These are phyloP conservation scores for Eucalyptus fibrosa DNA, from an alignment of 345 rosid genomes.

Conservation along the genomic window DNA sequence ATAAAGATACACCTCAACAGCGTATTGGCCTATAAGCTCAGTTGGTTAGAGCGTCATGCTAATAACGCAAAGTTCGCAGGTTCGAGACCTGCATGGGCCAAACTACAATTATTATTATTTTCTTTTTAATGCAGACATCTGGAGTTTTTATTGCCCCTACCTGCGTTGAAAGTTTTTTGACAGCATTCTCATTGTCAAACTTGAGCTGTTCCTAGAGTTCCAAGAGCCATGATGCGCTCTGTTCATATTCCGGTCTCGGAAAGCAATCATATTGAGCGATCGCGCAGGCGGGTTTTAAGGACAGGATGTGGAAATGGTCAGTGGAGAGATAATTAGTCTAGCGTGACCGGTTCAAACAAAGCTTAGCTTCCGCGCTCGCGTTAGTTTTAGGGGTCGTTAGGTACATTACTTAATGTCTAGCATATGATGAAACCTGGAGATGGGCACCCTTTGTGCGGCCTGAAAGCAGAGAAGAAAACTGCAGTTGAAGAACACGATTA, in stretches of 20 bases:
- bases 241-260: not conserved
- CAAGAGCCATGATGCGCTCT: not conserved
- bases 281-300: not conserved
- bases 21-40: conserved; percentile 11
- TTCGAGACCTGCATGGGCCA: conserved; percentile 50
- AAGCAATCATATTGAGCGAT: not conserved
- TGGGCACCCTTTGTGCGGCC: not conserved
- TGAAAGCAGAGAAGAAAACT: not conserved
- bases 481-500: not conserved
- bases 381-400: not conserved
- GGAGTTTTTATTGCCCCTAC: not conserved
- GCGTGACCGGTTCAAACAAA: not conserved
- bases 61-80: conserved; percentile 82
- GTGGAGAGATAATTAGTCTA: not conserved
- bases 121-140: not conserved
- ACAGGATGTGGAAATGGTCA: not conserved
- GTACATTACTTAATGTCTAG: not conserved
- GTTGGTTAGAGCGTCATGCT: conserved; percentile 96
- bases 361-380: not conserved
- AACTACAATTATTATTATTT: too few relatives aligned
- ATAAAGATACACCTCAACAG: rapidly evolving
- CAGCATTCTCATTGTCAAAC: not conserved
- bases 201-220: not conserved
- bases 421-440: not conserved
- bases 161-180: not conserved